These are phyloP conservation scores for Verbascum thapsus DNA, from an alignment of 257 asterid species.

Conservation along the genomic window DNA sequence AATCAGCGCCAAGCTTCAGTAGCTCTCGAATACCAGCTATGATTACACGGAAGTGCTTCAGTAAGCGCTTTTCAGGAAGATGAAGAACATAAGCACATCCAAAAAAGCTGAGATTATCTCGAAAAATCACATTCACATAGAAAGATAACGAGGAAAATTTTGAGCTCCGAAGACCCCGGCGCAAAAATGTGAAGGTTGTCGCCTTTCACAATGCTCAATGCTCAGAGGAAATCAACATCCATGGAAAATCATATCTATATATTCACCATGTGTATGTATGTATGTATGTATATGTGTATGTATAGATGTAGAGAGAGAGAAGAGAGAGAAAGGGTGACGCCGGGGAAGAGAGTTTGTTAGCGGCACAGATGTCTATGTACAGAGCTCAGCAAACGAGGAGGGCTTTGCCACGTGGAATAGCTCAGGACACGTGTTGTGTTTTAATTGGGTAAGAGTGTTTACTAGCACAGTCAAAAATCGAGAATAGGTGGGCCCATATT, in stretches of 20 bases:
- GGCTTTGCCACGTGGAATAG: constrained; percentile 37
- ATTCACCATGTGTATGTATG: neutral
- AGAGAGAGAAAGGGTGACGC: constrained; percentile 29
- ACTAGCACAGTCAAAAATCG: constrained; percentile 7
- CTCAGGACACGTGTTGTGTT: constrained; percentile 20
- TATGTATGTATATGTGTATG: neutral
- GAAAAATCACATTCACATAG: neutral
- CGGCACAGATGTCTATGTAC: constrained; percentile 35
- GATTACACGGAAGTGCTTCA: neutral
- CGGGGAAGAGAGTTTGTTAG: constrained; percentile 25
- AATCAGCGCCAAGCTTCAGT: constrained; percentile 13
- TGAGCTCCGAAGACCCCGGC: constrained; percentile 12
- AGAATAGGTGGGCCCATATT: constrained; percentile 25
- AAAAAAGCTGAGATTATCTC: neutral
- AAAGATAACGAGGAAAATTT: neutral
- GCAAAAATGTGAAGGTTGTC: neutral
- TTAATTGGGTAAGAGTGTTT: neutral
- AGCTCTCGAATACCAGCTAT: constrained; percentile 24
- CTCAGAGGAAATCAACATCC: neutral
- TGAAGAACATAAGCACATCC: neutral
- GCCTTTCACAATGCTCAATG: constrained; percentile 11
- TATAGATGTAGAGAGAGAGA: constrained; percentile 8
- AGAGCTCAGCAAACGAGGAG: constrained; percentile 14
- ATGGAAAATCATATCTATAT: neutral
- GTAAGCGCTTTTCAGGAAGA: too few species aligned